These are phyloP conservation scores for Nephelium lappaceum DNA, from an alignment of 345 rosid species.

Conservation along the genomic window DNA sequence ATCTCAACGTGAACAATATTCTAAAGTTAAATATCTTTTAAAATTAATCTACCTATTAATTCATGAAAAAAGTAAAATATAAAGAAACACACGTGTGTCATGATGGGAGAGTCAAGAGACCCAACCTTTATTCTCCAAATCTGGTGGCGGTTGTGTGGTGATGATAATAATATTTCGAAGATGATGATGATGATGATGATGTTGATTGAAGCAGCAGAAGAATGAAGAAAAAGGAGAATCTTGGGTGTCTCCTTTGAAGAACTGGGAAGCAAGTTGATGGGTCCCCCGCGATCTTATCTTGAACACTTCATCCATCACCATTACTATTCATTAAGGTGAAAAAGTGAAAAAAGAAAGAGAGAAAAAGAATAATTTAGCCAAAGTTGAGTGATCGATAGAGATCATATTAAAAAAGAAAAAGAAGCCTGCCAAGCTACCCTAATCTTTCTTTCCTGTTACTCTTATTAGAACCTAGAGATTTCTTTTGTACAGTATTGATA, in stretches of 20 bases:
- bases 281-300: neutral
- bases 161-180: neutral
- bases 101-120: neutral
- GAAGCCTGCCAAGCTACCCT: neutral
- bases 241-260: neutral
- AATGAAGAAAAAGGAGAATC: slow-evolving; percentile 15
- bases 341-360: neutral
- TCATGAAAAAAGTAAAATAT: too few species aligned
- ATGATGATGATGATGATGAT: neutral
- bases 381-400: neutral
- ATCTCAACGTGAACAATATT: too few species aligned
- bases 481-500: neutral
- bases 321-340: neutral
- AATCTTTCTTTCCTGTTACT: neutral
- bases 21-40: too few species aligned
- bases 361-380: neutral
- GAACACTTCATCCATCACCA: too few species aligned
- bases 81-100: neutral
- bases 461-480: neutral
- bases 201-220: neutral
- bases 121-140: neutral
- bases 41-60: too few species aligned
- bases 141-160: neutral
- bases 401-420: neutral
- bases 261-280: neutral